Evolutionary conservation across 495 filamentous ascomycete genomes (phyloP).

Genomic region (Baudoinia panamericana): DNA sequence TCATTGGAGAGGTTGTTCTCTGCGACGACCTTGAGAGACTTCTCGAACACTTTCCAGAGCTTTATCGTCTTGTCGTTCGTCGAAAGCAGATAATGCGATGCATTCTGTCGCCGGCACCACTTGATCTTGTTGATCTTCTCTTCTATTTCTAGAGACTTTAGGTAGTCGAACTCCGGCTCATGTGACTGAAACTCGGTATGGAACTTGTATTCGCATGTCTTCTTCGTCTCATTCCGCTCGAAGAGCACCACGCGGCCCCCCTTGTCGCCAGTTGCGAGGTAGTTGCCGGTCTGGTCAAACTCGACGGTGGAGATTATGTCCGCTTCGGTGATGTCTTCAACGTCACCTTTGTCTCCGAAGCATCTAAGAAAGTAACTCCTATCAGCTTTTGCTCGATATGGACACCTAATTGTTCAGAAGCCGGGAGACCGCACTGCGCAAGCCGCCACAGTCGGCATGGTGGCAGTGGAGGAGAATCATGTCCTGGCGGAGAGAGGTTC

Average conservation of each 20-base stretch:
- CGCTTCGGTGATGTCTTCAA: constrained; percentile 99
- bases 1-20: constrained; percentile 98
- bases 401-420: too few species aligned
- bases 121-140: constrained; percentile 99
- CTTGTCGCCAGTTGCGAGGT: constrained; percentile 95
- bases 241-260: constrained; percentile 93
- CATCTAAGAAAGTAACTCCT: constrained; percentile 33
- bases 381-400: too few species aligned
- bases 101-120: constrained; percentile 96
- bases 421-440: not conserved
- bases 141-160: constrained; percentile 98
- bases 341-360: constrained; percentile 98
- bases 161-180: constrained; percentile 97
- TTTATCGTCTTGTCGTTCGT: constrained; percentile 99
- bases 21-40: constrained; percentile 94
- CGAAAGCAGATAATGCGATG: constrained; percentile 93
- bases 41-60: constrained; percentile 99
- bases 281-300: constrained; percentile 98
- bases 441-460: too few species aligned
- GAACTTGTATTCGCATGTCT: constrained; percentile 99
- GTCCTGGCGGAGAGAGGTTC: too few species aligned
- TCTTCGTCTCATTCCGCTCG: constrained; percentile 97
- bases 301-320: constrained; percentile 99
- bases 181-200: constrained; percentile 99
- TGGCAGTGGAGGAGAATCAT: too few species aligned